These are phyloP conservation scores for Magnaporthiopsis incrustans DNA, from an alignment of 2,329 filamentous ascomycete species.

Conservation along the genomic window DNA sequence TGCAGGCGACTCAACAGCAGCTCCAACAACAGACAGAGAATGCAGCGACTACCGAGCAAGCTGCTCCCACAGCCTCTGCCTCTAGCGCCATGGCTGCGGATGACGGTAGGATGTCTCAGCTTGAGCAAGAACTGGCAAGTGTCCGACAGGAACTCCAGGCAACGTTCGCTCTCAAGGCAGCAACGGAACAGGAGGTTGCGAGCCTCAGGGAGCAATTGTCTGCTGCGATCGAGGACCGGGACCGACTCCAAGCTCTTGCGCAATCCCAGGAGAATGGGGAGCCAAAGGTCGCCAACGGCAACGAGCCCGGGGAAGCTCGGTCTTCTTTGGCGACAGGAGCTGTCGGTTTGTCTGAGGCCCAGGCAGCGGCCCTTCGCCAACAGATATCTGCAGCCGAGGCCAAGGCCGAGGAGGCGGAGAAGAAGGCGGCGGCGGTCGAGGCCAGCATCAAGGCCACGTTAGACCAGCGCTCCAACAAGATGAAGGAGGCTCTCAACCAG, in stretches of 20 bases:
- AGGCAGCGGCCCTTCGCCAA: slow-evolving; percentile 53
- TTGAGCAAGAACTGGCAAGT: slow-evolving; percentile 41
- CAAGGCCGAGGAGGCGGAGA: slow-evolving; percentile 55
- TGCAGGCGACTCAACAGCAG: not conserved
- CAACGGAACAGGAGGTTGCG: slow-evolving; percentile 56
- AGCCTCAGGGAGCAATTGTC: slow-evolving; percentile 51
- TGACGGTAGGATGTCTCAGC: slow-evolving; percentile 23
- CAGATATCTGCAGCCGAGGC: slow-evolving; percentile 53
- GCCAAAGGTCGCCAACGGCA: slow-evolving; percentile 17
- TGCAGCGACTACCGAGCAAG: slow-evolving; percentile 33
- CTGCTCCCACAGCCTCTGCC: slow-evolving; percentile 21
- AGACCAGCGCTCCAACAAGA: slow-evolving; percentile 58
- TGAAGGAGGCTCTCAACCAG: slow-evolving; percentile 60
- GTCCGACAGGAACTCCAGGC: slow-evolving; percentile 56
- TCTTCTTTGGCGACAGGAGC: slow-evolving; percentile 13
- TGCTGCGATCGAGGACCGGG: slow-evolving; percentile 53
- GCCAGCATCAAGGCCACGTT: slow-evolving; percentile 51
- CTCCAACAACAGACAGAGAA: slow-evolving; percentile 8
- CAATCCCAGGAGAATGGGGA: slow-evolving; percentile 17
- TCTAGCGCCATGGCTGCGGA: not conserved
- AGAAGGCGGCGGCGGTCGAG: slow-evolving; percentile 57
- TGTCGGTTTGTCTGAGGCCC: slow-evolving; percentile 41
- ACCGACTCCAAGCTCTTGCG: slow-evolving; percentile 45
- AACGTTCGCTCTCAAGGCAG: slow-evolving; percentile 59
- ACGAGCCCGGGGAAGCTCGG: slow-evolving; percentile 10